Evolutionary conservation across 2,329 filamentous ascomycete genomes (phyloP).

Genomic region (Aspergillus sp.): DNA sequence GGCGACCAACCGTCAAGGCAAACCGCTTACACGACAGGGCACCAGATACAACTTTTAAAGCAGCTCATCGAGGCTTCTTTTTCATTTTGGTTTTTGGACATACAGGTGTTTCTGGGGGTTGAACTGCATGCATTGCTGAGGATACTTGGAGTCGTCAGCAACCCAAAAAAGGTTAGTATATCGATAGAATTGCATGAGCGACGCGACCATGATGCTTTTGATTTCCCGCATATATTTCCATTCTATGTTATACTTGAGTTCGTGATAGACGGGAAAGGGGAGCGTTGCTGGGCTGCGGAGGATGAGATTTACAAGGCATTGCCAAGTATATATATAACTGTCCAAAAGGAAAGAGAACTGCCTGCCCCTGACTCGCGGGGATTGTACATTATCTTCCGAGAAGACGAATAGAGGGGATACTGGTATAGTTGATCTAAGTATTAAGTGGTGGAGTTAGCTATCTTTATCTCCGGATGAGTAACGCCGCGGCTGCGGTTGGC

Average conservation of each 20-base stretch:
- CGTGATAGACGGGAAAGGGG: neutral
- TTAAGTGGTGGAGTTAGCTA: neutral
- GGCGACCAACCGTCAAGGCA: conserved; percentile 51
- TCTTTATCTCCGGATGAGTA: conserved; percentile 6
- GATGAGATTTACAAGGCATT: too few species aligned
- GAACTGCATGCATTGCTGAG: conserved; percentile 10
- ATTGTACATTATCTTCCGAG: too few species aligned
- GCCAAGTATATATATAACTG: too few species aligned
- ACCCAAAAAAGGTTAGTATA: conserved; percentile 14
- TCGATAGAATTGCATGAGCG: conserved; percentile 21
- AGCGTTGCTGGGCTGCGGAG: neutral
- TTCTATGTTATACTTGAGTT: neutral
- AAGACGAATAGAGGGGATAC: too few species aligned
- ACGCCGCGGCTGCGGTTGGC: conserved; percentile 14
- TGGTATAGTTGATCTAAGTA: too few species aligned
- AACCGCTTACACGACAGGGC: conserved; percentile 54
- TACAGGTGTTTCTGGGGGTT: conserved; percentile 5
- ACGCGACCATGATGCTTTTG: conserved; percentile 26
- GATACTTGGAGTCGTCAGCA: conserved; percentile 11
- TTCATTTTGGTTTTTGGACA: conserved; percentile 7
- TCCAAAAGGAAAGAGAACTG: too few species aligned
- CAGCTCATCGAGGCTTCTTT: neutral
- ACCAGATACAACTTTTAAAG: conserved; percentile 49
- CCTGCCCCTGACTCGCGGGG: too few species aligned
- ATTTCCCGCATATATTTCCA: neutral